Percentiles rank a stretch among this genome's conserved stretches.
These are phyloP conservation scores for Boletales sp. DNA, from an alignment of 768 basidiomycete genomes.

Conservation along the genomic window DNA sequence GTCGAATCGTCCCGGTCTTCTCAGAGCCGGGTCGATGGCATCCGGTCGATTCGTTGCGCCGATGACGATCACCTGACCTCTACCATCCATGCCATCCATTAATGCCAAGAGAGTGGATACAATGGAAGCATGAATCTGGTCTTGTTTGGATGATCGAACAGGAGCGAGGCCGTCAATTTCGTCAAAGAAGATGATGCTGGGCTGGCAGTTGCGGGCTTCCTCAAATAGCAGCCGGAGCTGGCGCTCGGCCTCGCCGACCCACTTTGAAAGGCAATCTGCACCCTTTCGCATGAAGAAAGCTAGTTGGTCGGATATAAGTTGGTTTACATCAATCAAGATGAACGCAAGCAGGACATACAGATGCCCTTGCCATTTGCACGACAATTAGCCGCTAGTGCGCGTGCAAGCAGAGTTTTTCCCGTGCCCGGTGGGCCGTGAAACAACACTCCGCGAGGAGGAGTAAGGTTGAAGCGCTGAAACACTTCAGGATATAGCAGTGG, in stretches of 20 bases:
- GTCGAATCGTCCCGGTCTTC: constrained; percentile 94
- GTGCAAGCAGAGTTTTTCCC: constrained; percentile 90
- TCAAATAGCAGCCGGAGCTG: constrained; percentile 94
- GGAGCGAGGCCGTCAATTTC: constrained; percentile 99
- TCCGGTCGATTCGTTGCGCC: constrained; percentile 98
- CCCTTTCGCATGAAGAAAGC: constrained; percentile 99
- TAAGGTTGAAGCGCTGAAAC: constrained; percentile 90
- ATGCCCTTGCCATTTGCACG: constrained; percentile 83
- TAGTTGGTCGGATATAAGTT: constrained; percentile 26
- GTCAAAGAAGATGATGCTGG: constrained; percentile 98
- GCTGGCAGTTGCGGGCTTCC: constrained; percentile 88
- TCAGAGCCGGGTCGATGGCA: constrained; percentile 93
- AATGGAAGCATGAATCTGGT: constrained; percentile 97
- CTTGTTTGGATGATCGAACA: constrained; percentile 96
- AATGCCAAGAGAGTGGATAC: constrained; percentile 93
- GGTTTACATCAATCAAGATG: neutral
- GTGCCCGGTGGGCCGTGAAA: constrained; percentile 99
- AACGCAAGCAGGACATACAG: constrained; percentile 51
- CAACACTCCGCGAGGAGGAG: constrained; percentile 92
- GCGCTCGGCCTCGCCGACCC: constrained; percentile 98
- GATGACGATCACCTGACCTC: constrained; percentile 96
- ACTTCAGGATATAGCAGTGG: constrained; percentile 96
- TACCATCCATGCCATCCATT: constrained; percentile 99
- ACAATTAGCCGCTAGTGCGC: constrained; percentile 92
- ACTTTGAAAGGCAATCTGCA: constrained; percentile 95